Evolutionary conservation across 768 basidiomycete species (phyloP).

Genomic region (Mycena pura): DNA sequence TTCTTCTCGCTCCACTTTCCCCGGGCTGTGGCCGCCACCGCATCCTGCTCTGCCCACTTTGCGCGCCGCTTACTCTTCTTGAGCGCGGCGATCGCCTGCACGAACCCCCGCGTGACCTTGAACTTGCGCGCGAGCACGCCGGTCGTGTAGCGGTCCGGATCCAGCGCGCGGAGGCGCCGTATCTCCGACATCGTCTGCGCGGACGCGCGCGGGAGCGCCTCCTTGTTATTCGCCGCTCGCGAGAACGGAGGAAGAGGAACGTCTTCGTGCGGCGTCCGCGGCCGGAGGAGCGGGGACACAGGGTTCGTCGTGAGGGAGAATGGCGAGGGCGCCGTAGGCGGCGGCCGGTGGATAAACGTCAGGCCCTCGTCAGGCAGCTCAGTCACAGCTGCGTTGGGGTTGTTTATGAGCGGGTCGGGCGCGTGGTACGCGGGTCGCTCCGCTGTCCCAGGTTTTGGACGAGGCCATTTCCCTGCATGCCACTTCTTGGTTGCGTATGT

Average conservation of each 20-base stretch:
- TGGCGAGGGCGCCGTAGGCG: slow-evolving; percentile 77
- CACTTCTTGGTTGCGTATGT: slow-evolving; percentile 34
- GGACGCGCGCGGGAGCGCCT: slow-evolving; percentile 48
- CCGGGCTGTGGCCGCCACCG: slow-evolving; percentile 51
- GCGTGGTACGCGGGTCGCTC: slow-evolving; percentile 63
- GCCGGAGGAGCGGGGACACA: slow-evolving; percentile 70
- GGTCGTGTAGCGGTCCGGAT: slow-evolving; percentile 68
- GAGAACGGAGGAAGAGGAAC: slow-evolving; percentile 55
- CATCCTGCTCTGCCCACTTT: slow-evolving; percentile 51
- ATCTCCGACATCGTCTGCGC: slow-evolving; percentile 63
- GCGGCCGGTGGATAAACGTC: slow-evolving; percentile 87
- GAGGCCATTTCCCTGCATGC: slow-evolving; percentile 38
- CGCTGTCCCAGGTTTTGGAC: slow-evolving; percentile 57
- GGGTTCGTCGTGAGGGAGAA: slow-evolving; percentile 74
- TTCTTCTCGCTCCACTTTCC: slow-evolving; percentile 78
- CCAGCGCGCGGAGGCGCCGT: slow-evolving; percentile 57
- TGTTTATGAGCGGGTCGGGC: slow-evolving; percentile 63
- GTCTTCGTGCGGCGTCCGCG: slow-evolving; percentile 36
- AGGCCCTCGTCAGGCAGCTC: slow-evolving; percentile 59
- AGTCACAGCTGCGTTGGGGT: slow-evolving; percentile 58
- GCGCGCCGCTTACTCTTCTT: slow-evolving; percentile 55
- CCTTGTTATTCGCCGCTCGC: slow-evolving; percentile 47
- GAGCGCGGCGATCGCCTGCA: slow-evolving; percentile 68
- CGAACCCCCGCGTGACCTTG: slow-evolving; percentile 71
- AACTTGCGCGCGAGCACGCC: slow-evolving; percentile 78